Percentiles rank a stretch among this genome's conserved stretches.
Conservation (phyloP, 352 stramenopile genomes). For the Phytophthora cryptogea region DNA sequence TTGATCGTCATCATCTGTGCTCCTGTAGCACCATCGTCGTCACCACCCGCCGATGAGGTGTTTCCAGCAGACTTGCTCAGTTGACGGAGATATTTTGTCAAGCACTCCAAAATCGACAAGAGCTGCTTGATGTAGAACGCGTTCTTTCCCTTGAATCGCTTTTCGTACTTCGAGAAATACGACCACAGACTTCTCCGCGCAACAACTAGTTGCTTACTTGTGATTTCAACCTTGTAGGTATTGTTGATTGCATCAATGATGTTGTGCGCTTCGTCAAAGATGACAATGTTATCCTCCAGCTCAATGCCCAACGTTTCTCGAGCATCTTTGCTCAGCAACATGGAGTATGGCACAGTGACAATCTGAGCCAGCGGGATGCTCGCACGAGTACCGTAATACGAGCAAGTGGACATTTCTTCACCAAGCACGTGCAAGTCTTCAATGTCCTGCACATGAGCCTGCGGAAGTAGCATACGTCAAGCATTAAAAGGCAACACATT, state of each 20-base stretch:
- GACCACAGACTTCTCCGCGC: conserved; percentile 77
- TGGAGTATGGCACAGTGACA: conserved; percentile 92
- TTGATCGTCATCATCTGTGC: conserved; percentile 83
- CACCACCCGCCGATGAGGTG: background rate
- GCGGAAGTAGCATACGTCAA: conserved; percentile 3
- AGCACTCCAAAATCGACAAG: conserved; percentile 69
- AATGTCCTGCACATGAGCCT: conserved; percentile 93
- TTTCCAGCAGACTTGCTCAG: conserved; percentile 38
- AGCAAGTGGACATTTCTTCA: conserved; percentile 91
- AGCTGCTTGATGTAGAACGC: conserved; percentile 91
- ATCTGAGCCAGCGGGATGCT: conserved; percentile 91
- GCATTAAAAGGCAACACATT: background rate
- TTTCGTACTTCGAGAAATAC: conserved; percentile 90
- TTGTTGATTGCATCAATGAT: conserved; percentile 96
- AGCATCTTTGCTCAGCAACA: conserved; percentile 91
- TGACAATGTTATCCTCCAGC: conserved; percentile 91
- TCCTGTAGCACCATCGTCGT: conserved; percentile 31
- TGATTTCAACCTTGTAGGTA: conserved; percentile 84
- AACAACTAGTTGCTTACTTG: conserved; percentile 76
- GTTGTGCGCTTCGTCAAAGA: conserved; percentile 99
- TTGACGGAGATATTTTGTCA: conserved; percentile 81
- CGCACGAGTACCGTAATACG: conserved; percentile 96
- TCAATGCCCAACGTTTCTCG: conserved; percentile 90
- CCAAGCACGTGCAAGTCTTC: conserved; percentile 95
- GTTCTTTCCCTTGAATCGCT: conserved; percentile 86